Evolutionary conservation across 768 basidiomycete genomes (phyloP).

Genomic region (Suillus tomentosus): DNA sequence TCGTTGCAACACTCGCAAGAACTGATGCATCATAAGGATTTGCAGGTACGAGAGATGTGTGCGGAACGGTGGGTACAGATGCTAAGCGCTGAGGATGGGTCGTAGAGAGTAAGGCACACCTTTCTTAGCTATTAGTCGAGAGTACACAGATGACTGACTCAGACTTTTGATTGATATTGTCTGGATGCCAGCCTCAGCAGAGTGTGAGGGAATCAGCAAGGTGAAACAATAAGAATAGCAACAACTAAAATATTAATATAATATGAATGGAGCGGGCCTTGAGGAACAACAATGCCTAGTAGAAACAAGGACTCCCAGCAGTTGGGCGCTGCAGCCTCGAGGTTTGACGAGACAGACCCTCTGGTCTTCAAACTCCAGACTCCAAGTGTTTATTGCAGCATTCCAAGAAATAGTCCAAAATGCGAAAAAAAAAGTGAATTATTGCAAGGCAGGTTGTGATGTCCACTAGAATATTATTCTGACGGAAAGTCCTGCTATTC

Average conservation of each 20-base stretch:
- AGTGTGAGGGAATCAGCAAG: background rate
- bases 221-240: background rate
- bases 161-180: too few species aligned
- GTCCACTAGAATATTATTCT: slow-evolving; percentile 3
- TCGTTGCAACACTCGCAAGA: background rate
- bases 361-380: background rate
- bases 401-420: background rate
- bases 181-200: background rate
- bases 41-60: background rate
- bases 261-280: background rate
- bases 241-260: background rate
- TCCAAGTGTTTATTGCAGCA: background rate
- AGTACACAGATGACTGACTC: background rate
- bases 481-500: slow-evolving; percentile 10
- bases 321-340: background rate
- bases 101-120: too few species aligned
- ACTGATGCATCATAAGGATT: background rate
- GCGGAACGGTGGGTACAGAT: slow-evolving; percentile 5
- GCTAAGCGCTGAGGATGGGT: background rate
- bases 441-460: background rate
- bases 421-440: background rate
- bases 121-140: background rate
- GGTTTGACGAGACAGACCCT: background rate
- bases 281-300: background rate
- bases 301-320: background rate